phyloP scores from a whole-genome alignment of 208 protist genomes.

The Acanthamoeba lugdunensis region DNA sequence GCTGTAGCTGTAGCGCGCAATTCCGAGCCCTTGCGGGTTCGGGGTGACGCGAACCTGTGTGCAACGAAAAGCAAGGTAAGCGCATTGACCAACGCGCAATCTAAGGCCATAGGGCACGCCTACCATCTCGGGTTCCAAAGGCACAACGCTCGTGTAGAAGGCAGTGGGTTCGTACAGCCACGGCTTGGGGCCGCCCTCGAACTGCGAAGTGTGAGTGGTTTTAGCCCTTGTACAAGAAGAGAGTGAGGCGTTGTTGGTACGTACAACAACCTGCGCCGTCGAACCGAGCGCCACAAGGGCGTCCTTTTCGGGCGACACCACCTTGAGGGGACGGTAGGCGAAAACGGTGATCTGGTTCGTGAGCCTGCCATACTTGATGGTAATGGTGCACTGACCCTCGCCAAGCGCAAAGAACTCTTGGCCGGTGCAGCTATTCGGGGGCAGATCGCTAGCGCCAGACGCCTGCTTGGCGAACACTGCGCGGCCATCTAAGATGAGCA shows the following conservation, averaged over 20 bases:
- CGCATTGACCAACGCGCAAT: background rate
- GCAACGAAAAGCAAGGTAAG: background rate
- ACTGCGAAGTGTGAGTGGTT: background rate
- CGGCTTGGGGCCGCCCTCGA: slow-evolving; percentile 71
- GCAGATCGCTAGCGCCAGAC: background rate
- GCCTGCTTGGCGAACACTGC: slow-evolving; percentile 60
- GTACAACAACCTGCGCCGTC: slow-evolving; percentile 54
- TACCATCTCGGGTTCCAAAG: slow-evolving; percentile 43
- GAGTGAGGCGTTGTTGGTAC: background rate
- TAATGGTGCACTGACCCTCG: slow-evolving; percentile 61
- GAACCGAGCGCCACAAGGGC: slow-evolving; percentile 62
- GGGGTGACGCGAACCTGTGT: slow-evolving; percentile 29
- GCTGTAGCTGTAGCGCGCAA: slow-evolving; percentile 47
- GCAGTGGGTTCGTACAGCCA: slow-evolving; percentile 74
- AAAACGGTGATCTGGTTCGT: slow-evolving; percentile 57
- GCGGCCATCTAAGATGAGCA: background rate
- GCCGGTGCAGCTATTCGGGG: slow-evolving; percentile 14
- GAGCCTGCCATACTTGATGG: slow-evolving; percentile 59
- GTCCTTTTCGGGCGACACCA: slow-evolving; percentile 39
- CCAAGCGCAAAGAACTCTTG: slow-evolving; percentile 47
- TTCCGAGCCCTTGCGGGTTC: slow-evolving; percentile 15
- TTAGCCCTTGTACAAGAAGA: background rate
- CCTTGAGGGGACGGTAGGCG: slow-evolving; percentile 54
- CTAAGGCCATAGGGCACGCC: background rate
- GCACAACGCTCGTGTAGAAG: slow-evolving; percentile 29